Conservation (phyloP, 768 basidiomycete genomes). For the Boletus sp. region DNA sequence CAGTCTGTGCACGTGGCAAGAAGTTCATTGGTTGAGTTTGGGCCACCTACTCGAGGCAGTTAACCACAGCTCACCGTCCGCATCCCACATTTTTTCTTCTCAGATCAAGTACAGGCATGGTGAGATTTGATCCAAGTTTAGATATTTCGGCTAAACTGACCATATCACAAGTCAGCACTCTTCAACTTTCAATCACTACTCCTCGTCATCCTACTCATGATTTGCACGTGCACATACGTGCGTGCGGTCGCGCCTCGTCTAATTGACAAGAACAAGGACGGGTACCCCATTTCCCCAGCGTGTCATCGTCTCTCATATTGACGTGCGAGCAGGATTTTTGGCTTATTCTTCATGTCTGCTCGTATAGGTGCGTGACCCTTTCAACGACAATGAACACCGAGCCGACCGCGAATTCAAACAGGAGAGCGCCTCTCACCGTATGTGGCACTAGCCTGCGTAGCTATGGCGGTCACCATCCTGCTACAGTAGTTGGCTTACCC, state of each 20-base stretch:
- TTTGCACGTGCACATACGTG: conserved; percentile 97
- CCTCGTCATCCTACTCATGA: conserved; percentile 87
- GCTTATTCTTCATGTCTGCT: conserved; percentile 93
- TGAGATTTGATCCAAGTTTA: conserved; percentile 1
- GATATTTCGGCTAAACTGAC: not conserved
- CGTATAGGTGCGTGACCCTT: conserved; percentile 72
- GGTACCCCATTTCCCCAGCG: conserved; percentile 47
- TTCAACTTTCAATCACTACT: conserved; percentile 98
- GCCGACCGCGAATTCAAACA: conserved; percentile 30
- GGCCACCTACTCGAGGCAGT: no score
- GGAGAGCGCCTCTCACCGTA: conserved; percentile 96
- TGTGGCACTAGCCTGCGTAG: conserved; percentile 87
- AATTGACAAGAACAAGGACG: conserved; percentile 91
- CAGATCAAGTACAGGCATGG: conserved; percentile 10
- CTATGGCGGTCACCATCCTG: conserved; percentile 83
- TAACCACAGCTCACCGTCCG: no score
- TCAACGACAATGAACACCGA: not conserved
- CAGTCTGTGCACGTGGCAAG: not conserved
- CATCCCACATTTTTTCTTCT: no score
- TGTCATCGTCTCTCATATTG: not conserved
- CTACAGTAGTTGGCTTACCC: conserved; percentile 32
- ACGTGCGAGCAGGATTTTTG: conserved; percentile 64
- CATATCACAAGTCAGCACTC: conserved; percentile 71
- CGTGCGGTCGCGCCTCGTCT: conserved; percentile 87
- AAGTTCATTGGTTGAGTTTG: no score